Evolutionary conservation across 208 protist genomes (phyloP).

Genomic region (Trypanosoma cruzi): DNA sequence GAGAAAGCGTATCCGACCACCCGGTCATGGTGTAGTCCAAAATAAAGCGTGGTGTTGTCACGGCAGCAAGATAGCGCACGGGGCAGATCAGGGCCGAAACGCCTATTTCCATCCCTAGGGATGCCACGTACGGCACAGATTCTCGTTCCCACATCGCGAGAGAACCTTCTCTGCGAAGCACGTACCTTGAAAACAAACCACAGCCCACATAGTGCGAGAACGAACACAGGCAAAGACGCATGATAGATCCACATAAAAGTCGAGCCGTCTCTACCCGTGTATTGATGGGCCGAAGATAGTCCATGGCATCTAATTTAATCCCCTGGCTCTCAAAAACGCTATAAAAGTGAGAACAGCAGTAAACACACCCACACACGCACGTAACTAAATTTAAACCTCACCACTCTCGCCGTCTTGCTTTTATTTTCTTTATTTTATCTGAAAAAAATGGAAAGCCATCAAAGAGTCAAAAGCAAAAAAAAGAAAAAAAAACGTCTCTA

Average conservation of each 20-base stretch:
- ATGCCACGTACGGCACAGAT: constrained; percentile 52
- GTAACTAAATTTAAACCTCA: not conserved
- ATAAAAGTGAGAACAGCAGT: not conserved
- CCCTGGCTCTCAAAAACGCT: not conserved
- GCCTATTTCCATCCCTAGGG: constrained; percentile 55
- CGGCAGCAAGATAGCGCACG: constrained; percentile 69
- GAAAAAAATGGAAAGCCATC: not conserved
- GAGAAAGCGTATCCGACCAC: constrained; percentile 62
- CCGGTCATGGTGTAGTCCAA: constrained; percentile 76
- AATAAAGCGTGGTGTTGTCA: constrained; percentile 77
- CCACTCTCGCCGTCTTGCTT: not conserved
- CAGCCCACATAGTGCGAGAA: constrained; percentile 59
- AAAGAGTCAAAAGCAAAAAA: constrained; percentile 5
- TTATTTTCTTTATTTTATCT: not conserved
- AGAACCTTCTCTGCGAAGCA: constrained; percentile 40
- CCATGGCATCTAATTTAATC: constrained; percentile 20
- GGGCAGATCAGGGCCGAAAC: constrained; percentile 67
- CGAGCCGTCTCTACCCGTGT: constrained; percentile 55
- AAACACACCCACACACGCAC: not conserved
- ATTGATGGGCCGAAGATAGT: constrained; percentile 53
- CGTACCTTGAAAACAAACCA: constrained; percentile 45
- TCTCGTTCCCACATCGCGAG: constrained; percentile 30
- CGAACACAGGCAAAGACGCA: constrained; percentile 66
- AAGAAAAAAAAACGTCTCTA: constrained; percentile 9
- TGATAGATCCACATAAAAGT: constrained; percentile 57